These are phyloP conservation scores for Rhizoctonia solani DNA, from an alignment of 1,284 basidiomycete genomes.

Conservation along the genomic window DNA sequence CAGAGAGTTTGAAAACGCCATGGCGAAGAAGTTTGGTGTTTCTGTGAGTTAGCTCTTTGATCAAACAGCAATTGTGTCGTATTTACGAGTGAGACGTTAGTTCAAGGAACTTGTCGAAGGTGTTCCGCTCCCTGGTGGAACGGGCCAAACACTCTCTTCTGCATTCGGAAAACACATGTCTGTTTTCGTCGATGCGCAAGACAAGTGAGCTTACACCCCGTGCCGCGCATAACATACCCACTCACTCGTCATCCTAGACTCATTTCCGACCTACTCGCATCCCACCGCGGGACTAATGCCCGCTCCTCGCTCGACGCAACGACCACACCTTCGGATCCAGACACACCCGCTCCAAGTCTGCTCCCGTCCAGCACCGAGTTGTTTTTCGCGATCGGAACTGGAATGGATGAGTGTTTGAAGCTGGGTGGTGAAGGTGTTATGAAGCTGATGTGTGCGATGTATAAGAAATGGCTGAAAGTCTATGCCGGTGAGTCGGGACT, in stretches of 20 bases:
- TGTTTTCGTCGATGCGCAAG: slow-evolving; percentile 95
- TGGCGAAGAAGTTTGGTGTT: slow-evolving; percentile 77
- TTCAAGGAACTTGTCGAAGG: slow-evolving; percentile 35
- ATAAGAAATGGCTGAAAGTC: slow-evolving; percentile 91
- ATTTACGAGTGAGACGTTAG: too few relatives aligned
- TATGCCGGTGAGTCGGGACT: slow-evolving; percentile 73
- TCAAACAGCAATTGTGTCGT: too few relatives aligned
- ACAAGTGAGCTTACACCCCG: too few relatives aligned
- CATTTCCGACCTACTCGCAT: slow-evolving; percentile 47
- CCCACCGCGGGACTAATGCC: slow-evolving; percentile 66
- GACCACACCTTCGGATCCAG: too few relatives aligned
- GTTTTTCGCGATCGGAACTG: slow-evolving; percentile 97
- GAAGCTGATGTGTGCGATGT: slow-evolving; percentile 73
- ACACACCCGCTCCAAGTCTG: too few relatives aligned
- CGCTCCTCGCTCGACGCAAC: slow-evolving; percentile 71
- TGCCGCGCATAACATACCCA: slow-evolving; percentile 20
- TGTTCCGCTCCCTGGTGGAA: slow-evolving; percentile 13
- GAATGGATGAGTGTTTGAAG: slow-evolving; percentile 84
- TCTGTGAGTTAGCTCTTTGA: slow-evolving; percentile 57
- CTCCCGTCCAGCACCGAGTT: slow-evolving; percentile 94
- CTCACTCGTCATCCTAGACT: slow-evolving; percentile 42
- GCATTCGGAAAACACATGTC: slow-evolving; percentile 92
- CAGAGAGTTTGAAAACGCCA: slow-evolving; percentile 80
- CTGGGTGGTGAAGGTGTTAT: slow-evolving; percentile 60
- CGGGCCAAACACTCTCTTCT: slow-evolving; percentile 70